Base-by-base conservation (phyloP, 169 alveolate species). In the Eimeria acervulina region DNA sequence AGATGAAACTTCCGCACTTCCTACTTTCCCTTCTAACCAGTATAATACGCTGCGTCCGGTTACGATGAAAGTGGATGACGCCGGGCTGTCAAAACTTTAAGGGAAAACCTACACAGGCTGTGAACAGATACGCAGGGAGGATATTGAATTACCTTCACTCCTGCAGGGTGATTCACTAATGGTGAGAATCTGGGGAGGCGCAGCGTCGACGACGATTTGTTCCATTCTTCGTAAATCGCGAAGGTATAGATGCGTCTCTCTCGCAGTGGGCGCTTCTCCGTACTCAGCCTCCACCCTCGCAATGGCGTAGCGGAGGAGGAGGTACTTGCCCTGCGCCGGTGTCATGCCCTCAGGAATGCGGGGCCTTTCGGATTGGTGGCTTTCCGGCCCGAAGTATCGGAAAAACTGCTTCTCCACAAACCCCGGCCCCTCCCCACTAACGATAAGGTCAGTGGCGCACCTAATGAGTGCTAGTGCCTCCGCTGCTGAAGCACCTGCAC, bases 251-350 rank as follows among this genome's bases (percentile, higher is more conserved):
- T 84, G 42, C 10, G 52, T 15, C 26, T 36, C 80, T 31, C 31
- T 26, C 8, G 93, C 93, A 33, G 74, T 59, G 4, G 93, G 76
- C 26, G 10, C 68, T 23, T 55, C 59, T 23, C 93, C 93, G 21
- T 59, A 84, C 78, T 84, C 93, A n/a, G 28, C 80, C 55, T 84
- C 93, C 21, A 84, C 52, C 80, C 8, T 59, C 51, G 74, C 78
- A 51, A 84, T 84, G 15, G 93, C 76, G 80, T 84, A 59, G 74
- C 59, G 93, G 66, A 84, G 93, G 44, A 84, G 74, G 52, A 84
- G 59, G 93, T 84, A 84, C 93, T 84, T 84, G 78, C 93, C 93
- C 55, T 84, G 78, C 5, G 93, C 78, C 12, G 93, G 59, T 42
- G 47, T 8, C 93, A 84, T 31, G 42, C 93, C 93, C 36, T 84